Evolutionary conservation across 768 basidiomycete species (phyloP).

Genomic region (Macrolepiota dolichaula): DNA sequence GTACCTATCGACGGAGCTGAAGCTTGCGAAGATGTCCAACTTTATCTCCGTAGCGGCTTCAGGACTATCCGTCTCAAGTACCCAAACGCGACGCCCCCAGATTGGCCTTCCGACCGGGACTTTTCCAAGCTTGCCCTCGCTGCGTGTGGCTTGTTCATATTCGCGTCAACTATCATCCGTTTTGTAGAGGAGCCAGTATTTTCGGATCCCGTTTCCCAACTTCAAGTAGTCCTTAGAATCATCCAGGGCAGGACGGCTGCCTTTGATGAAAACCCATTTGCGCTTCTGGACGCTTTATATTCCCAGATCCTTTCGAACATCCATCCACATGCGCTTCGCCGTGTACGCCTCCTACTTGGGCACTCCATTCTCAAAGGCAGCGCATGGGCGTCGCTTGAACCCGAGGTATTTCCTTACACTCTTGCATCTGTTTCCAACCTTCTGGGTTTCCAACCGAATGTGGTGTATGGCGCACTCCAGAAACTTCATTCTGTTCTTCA

Average conservation of each 20-base stretch:
- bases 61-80: not conserved
- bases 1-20: not conserved
- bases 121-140: not conserved
- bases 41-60: not conserved
- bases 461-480: not conserved
- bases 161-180: not conserved
- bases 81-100: not conserved
- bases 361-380: not conserved
- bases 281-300: not conserved
- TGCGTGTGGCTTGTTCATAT: not conserved
- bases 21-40: not conserved
- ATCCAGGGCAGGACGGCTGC: not conserved
- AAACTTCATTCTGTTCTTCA: not conserved
- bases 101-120: not conserved
- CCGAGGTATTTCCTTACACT: not conserved
- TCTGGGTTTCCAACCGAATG: not conserved
- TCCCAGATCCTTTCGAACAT: not conserved
- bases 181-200: not conserved
- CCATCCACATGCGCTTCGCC: not conserved
- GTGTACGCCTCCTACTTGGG: not conserved
- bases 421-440: not conserved
- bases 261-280: not conserved
- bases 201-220: not conserved
- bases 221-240: not conserved
- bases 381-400: not conserved